A percentile compares a stretch with the other conserved stretches of the same genome.
These are phyloP conservation scores for Hebeloma cylindrosporum DNA, from an alignment of 768 basidiomycete genomes.

Conservation along the genomic window DNA sequence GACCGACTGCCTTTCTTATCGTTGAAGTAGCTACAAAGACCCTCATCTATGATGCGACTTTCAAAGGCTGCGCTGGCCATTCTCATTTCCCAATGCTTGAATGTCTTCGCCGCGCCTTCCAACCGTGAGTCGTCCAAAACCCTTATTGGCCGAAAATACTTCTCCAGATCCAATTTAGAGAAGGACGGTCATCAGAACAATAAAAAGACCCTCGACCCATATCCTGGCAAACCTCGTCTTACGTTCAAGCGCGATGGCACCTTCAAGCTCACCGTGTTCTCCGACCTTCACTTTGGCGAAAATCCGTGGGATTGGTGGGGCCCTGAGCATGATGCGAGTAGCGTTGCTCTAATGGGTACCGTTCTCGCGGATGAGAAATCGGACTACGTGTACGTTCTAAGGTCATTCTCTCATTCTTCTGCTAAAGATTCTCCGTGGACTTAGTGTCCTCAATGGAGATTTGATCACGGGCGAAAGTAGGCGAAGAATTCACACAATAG, in stretches of 20 bases:
- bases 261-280: slow-evolving; percentile 74
- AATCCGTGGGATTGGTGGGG: slow-evolving; percentile 73
- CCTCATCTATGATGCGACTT: too few species aligned
- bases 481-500: neutral
- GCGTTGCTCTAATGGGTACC: slow-evolving; percentile 53
- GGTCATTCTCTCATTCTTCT: neutral
- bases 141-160: too few species aligned
- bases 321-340: slow-evolving; percentile 64
- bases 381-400: slow-evolving; percentile 60
- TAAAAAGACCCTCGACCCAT: slow-evolving; percentile 31
- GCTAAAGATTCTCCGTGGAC: neutral
- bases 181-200: too few species aligned
- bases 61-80: too few species aligned
- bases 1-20: too few species aligned
- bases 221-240: slow-evolving; percentile 45
- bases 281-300: slow-evolving; percentile 76
- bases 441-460: slow-evolving; percentile 71
- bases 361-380: slow-evolving; percentile 60
- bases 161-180: too few species aligned
- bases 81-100: too few species aligned
- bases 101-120: too few species aligned
- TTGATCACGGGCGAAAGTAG: slow-evolving; percentile 71
- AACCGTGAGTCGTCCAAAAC: too few species aligned
- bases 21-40: too few species aligned
- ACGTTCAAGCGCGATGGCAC: slow-evolving; percentile 57